Base-by-base conservation (phyloP, 306 rosid genomes). In the Ceratonia siliqua region DNA sequence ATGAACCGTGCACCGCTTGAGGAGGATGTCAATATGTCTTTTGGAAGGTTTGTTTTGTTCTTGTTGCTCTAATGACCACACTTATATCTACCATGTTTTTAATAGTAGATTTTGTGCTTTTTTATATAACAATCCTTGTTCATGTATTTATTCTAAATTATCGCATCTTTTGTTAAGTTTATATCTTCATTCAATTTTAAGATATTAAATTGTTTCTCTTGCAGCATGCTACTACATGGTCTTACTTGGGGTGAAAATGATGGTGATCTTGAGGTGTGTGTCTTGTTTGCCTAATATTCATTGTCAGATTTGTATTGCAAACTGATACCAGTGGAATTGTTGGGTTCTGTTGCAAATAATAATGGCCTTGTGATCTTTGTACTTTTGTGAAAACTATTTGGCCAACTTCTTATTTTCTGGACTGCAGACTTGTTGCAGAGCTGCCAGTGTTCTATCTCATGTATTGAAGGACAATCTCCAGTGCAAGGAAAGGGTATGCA, bases 401-500 rank as follows among this genome's bases (percentile, higher is more conserved):
- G 73, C 80, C 80, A 53, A 85, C 48, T 65, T 28, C n/a, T n/a
- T n/a, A n/a, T n/a, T 76, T 9, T 50, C 79, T 72, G 65, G 58
- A 53, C 30, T 81, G 84, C 90, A 91, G 99, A 88, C 87, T 70
- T 94, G 93, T 82, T 82, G 93, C 87, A 89, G 99, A 86, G 99
- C 97, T 43, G 96, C 97, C 43, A 90, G 96, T 74, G 96, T 94
- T 83, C 97, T 94, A 65, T 83, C 99, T 49, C 93, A 92, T 84
- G 84, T 92, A 73, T 82, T 94, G 79, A 87, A 90, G 83, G 94
- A 88, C 85, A 86, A 94, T 80, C 82, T 70, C 79, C 92, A 82
- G 62, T 87, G 97, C 96, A 94, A 94, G 86, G 97, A 92, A 87
- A 88, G 82, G 97, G 99, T 94, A 90, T 68, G 87, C 72, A 28